Evolutionary conservation across 140 eudicot species (phyloP).

Genomic region (Stevia rebaudiana): DNA sequence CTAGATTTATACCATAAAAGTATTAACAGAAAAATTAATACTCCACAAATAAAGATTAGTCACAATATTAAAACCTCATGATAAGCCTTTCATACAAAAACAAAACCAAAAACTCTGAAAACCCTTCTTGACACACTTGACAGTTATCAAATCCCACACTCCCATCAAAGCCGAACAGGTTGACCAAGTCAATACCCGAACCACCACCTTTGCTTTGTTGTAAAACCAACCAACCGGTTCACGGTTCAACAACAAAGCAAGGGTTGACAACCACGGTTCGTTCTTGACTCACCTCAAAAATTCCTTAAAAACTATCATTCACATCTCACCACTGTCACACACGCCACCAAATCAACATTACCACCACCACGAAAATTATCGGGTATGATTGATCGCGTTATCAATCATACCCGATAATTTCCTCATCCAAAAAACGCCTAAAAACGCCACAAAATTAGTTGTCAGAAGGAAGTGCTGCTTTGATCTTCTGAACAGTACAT

Average conservation of each 20-base stretch:
- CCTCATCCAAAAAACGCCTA: constrained; percentile 7
- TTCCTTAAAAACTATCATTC: constrained; percentile 21
- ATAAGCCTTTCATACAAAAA: constrained; percentile 35
- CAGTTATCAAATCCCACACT: constrained; percentile 17
- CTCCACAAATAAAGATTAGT: constrained; percentile 31
- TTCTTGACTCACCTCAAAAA: constrained; percentile 84
- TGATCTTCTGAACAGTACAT: constrained; percentile 90
- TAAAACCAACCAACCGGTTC: background rate
- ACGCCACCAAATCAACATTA: background rate
- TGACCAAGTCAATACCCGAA: constrained; percentile 99
- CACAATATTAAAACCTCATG: constrained; percentile 27
- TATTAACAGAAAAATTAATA: constrained; percentile 13
- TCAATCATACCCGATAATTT: constrained; percentile 11
- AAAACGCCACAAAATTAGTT: constrained; percentile 33
- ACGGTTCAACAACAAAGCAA: constrained; percentile 34
- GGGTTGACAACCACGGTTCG: constrained; percentile 76
- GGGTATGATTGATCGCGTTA: constrained; percentile 14
- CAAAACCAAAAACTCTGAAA: constrained; percentile 12
- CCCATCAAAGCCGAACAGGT: constrained; percentile 33
- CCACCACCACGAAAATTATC: constrained; percentile 24
- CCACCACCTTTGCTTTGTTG: constrained; percentile 66
- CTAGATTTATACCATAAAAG: background rate
- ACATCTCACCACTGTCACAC: constrained; percentile 19
- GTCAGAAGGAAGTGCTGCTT: constrained; percentile 73
- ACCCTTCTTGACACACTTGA: constrained; percentile 30